Base-by-base conservation (phyloP, 2,329 filamentous ascomycete species). In the Epicoccum nigrum region DNA sequence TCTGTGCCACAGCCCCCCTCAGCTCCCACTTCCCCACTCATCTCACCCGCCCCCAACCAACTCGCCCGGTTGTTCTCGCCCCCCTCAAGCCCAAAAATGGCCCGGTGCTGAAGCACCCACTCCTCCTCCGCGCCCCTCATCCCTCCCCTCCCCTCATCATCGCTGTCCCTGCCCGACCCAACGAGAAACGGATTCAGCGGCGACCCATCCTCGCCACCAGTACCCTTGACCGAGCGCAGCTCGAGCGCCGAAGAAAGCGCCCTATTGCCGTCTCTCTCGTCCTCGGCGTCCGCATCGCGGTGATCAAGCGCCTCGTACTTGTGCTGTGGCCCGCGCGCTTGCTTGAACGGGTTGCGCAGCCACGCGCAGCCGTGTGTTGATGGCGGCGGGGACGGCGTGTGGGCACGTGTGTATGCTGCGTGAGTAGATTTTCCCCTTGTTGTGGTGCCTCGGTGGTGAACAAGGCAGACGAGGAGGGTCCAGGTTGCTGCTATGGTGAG, bases 141-240 rank as follows among this genome's bases (percentile, higher is more conserved):
- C n/a, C n/a, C n/a, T n/a, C n/a, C n/a, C n/a, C n/a, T n/a, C n/a
- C n/a, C n/a, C n/a, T n/a, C n/a, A n/a, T n/a, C n/a, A n/a, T n/a
- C 8, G 9, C 20, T 7, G 3, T 1, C 4, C 2, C 15, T 15
- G 19, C 3, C 25, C 3, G 49, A 44, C 21, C 34, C 16, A 19
- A 45, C 25, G 2, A 53, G 41, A 7, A 25, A 43, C 19, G 51
- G 45, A 15, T 54, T 38, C n/a, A 44, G 8, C 4, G 48, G 45
- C 7, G 44, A 45, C 13, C 7, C 7, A 12, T 17, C 8, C 7
- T 42, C 42, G 32, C 32, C n/a, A n/a, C n/a, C n/a, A n/a, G n/a
- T n/a, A n/a, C n/a, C n/a, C n/a, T n/a, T n/a, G n/a, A n/a, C n/a
- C n/a, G 43, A 25, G 42, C 32, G 28, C 28, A 30, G 28, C 11